Base-by-base conservation (phyloP, 495 filamentous ascomycete genomes). In the Xylaria flabelliformis region DNA sequence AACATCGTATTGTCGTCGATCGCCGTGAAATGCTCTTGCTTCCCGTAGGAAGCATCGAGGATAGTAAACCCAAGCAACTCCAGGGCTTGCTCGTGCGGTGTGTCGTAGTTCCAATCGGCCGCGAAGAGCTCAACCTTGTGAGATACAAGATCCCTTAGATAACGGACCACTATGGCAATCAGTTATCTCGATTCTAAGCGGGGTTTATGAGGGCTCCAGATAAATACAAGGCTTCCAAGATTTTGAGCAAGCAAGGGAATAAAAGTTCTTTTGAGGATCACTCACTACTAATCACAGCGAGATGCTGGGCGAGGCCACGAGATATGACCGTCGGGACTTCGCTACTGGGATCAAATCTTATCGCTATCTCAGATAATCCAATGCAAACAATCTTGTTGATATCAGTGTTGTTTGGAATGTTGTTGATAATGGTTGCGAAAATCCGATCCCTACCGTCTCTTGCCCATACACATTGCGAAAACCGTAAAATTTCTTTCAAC, bases 1-100 rank as follows among this genome's bases (percentile, higher is more conserved):
- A 71, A 41, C 62, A 71, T 64, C 17, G 62, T 72, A 19, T 72
- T 46, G 7, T 72, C 42, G 29, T 72, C 70, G n/a, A 72, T 67
- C 12, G 7, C n/a, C 10, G 51, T 50, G 15, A 58, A 50, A 26
- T 67, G 70, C 29, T 67, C 62, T 46, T 72, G 70, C 8, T 36
- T 59, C 7, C 53, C 51, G n/a, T 46, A 46, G 1, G 26, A 50
- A 1, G 50, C 41, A 21, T 67, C 17, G 34, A 72, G 41, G 6
- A 72, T 10, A 3, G 24, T 55, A 42, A 72, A 72, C 4, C 51
- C 70, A 42, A 66, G 19, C 12, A 13, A 34, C 48, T 59, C 48
- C 12, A 65, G 17, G 12, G 50, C 61, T 10, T 44, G 5, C 51
- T 56, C 9, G 19, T 71, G 61, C 29, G 39, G 8, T 42, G 19